Base-by-base conservation (phyloP, 371 early-diverging fungal species). In the Phascolomyces articulosus region DNA sequence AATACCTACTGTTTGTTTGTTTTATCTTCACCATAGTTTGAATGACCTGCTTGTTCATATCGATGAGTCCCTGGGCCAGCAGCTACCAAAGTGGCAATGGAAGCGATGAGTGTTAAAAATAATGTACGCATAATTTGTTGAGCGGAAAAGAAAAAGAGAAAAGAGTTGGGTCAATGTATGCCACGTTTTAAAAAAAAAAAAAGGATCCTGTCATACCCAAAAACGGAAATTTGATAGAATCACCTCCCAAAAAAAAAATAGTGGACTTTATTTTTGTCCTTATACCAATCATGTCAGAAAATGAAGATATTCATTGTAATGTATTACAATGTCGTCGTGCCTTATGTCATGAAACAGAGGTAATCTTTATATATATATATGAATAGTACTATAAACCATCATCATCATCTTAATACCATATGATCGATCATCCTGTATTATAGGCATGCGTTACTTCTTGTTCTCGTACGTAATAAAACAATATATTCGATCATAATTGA, bases 381-480 rank as follows among this genome's bases (percentile, higher is more conserved):
- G 2, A 49, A 10, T 21, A 16, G 11, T 9, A 34, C 1, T 34
- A 34, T 0, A 34, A 0, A 11, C 2, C 11, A 34, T 34, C 11
- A 34, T 34, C 11, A 34, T 9, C 34, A 34, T 9, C 6, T 3
- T 10, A 31, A 34, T 9, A 44, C 44, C 8, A 54, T 21, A 29
- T 26, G 27, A n/a, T n/a, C n/a, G n/a, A n/a, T n/a, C n/a, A n/a
- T n/a, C n/a, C n/a, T n/a, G n/a, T n/a, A n/a, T n/a, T n/a, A 49
- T 34, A 85, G 79, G 92, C 89, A 23, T 87, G 87, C 64, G 85
- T 91, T 40, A 92, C 93, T 18, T 89, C 90, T 4, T 92, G 93
- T 68, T 90, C 90, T 21, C 92, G 91, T 31, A 18, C 2, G 9
- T 27, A 23, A 26, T n/a, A 41, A 16, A 10, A 55, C 13, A 38